phyloP scores from a whole-genome alignment of 176 grass and related monocot genomes.

The Cenchrus americanus region DNA sequence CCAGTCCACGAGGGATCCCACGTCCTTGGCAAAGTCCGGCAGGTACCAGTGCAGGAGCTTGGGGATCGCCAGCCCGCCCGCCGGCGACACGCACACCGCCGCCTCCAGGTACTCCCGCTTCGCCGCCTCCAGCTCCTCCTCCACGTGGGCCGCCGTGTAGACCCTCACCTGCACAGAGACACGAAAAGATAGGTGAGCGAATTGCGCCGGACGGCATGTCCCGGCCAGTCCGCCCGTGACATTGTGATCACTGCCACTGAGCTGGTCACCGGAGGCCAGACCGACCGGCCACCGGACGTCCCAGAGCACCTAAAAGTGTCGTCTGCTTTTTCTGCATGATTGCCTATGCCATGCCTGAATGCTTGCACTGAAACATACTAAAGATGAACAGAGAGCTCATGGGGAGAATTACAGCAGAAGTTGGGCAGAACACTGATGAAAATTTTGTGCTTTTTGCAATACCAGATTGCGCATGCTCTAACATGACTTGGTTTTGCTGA shows the following conservation, averaged over 20 bases:
- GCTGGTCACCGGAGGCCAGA: conserved; percentile 8
- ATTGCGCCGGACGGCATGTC: neutral
- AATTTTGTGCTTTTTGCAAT: neutral
- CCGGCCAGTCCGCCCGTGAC: neutral
- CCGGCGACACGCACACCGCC: conserved; percentile 54
- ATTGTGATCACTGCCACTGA: neutral
- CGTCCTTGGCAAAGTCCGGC: conserved; percentile 72
- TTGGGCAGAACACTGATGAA: neutral
- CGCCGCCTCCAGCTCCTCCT: conserved; percentile 71
- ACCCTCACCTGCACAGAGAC: conserved; percentile 58
- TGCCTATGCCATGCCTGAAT: conserved; percentile 18
- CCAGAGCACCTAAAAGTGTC: neutral
- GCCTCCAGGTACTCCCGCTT: conserved; percentile 82
- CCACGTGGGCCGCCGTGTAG: conserved; percentile 60
- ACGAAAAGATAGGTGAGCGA: neutral
- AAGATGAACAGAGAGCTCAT: neutral
- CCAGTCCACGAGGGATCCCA: conserved; percentile 77
- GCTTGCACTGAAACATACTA: neutral
- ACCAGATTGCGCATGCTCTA: neutral
- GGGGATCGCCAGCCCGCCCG: conserved; percentile 58
- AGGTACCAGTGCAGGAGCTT: conserved; percentile 84
- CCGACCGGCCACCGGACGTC: neutral
- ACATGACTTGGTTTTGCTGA: neutral
- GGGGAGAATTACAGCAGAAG: too few species aligned
- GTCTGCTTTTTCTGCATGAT: conserved; percentile 27